These are phyloP conservation scores for Hydnum rufescens DNA, from an alignment of 768 basidiomycete species.

Conservation along the genomic window DNA sequence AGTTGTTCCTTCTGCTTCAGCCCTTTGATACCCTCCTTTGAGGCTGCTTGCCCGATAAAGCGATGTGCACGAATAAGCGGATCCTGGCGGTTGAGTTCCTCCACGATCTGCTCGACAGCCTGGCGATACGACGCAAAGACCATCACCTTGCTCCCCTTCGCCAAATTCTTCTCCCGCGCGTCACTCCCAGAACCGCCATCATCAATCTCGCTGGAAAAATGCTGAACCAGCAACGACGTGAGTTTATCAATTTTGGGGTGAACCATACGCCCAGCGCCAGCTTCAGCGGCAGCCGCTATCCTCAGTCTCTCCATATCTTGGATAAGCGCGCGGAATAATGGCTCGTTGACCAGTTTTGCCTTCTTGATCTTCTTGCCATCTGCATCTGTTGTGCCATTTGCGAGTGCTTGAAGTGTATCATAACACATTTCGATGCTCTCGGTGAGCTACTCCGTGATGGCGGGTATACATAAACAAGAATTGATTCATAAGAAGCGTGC, in stretches of 20 bases:
- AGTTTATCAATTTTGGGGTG: conserved; percentile 92
- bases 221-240: conserved; percentile 49
- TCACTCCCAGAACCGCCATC: conserved; percentile 9
- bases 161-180: too few relatives aligned
- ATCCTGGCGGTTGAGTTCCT: conserved; percentile 48
- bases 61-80: conserved; percentile 64
- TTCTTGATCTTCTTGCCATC: conserved; percentile 20
- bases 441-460: conserved; percentile 37
- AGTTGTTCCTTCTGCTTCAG: conserved; percentile 82
- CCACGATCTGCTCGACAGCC: conserved; percentile 80
- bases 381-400: conserved; percentile 7
- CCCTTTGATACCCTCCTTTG: conserved; percentile 73
- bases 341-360: conserved; percentile 14
- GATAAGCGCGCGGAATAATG: conserved; percentile 44
- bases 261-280: conserved; percentile 28
- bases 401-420: conserved; percentile 25
- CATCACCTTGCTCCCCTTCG: conserved; percentile 58
- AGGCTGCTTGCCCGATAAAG: conserved; percentile 81
- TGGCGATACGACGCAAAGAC: conserved; percentile 85
- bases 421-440: conserved; percentile 67
- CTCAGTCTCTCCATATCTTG: conserved; percentile 43
- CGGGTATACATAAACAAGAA: not conserved
- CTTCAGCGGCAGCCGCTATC: conserved; percentile 16
- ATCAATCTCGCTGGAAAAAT: conserved; percentile 40
- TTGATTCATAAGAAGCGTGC: conserved; percentile 5